Base-by-base conservation (phyloP, 768 basidiomycete genomes). In the Hygrocybe coccinea region DNA sequence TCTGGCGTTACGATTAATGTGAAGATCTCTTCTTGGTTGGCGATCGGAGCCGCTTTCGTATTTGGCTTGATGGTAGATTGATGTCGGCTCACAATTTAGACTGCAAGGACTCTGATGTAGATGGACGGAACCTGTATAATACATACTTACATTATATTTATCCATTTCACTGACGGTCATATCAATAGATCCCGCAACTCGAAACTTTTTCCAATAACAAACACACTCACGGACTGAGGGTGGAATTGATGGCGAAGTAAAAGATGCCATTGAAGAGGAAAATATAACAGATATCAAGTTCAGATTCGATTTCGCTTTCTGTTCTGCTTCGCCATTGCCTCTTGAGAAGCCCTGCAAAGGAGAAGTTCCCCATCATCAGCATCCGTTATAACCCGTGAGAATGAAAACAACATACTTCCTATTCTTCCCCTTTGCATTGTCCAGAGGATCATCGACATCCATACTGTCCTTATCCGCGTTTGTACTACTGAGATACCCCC, bases 381-480 rank as follows among this genome's bases (percentile, higher is more conserved):
- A n/a, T 48, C 36, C 21, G 17, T 11, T 41, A n/a, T n/a, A 35
- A 35, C 50, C 50, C 15, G 44, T 41, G 34, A 37, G 33, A 60
- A 52, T 8, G 39, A 47, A 49, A 24, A 22, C 45, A 43, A 77
- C 83, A 33, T 60, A 86, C 85, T 82, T 85, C 60, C 84, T 73
- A 62, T 80, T 84, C 68, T 85, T 86, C 6, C 77, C 74, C 62
- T 76, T 79, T 3, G 62, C 56, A 29, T 71, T 71, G n/a, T 74
- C 72, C 45, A 71, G 61, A 1, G 77, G 73, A 51, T 87, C 86
- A 57, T 87, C 86, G 1, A 87, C 75, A 61, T 87, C 86, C 86
- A 88, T 88, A 36, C 64, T 56, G 41, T 66, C 69, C 60, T 71
- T 69, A 21, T 74, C 62, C 70, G 79, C 54, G 49, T 51, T 59